A percentile compares a stretch with the other conserved stretches of the same genome.
These are phyloP conservation scores for Pyrus communis DNA, from an alignment of 306 rosid genomes.

Conservation along the genomic window DNA sequence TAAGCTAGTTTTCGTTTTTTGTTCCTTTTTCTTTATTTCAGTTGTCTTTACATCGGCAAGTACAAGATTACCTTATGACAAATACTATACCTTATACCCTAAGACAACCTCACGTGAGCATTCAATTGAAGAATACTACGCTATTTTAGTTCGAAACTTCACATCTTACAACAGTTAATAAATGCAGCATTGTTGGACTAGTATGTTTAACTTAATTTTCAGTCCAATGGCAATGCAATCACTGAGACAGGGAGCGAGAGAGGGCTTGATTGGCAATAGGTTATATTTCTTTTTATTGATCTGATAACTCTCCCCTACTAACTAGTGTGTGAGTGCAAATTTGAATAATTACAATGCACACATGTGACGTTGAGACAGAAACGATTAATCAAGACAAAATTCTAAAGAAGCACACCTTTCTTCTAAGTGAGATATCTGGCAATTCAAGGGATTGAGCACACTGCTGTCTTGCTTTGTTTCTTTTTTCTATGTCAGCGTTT, in stretches of 20 bases:
- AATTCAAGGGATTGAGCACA: constrained; percentile 66
- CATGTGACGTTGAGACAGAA: neutral
- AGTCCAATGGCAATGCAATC: neutral
- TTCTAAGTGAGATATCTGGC: constrained; percentile 75
- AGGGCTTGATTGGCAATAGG: neutral
- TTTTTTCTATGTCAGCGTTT: constrained; percentile 72
- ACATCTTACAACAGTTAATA: neutral
- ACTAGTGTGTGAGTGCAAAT: neutral
- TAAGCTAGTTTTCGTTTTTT: neutral
- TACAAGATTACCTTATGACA: neutral
- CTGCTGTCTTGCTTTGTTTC: constrained; percentile 68
- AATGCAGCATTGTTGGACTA: neutral
- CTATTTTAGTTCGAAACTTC: neutral
- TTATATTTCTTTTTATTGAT: neutral
- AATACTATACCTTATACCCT: neutral
- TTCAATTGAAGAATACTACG: neutral
- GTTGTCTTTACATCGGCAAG: neutral
- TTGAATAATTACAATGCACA: neutral
- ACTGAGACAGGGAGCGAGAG: neutral
- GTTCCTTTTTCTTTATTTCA: neutral
- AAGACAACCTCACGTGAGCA: neutral
- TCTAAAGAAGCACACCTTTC: constrained; percentile 49
- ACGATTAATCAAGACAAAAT: neutral
- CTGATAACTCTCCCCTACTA: neutral
- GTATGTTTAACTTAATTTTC: neutral